Percentiles rank a stretch among this genome's conserved stretches.
Conservation (phyloP, 2,329 filamentous ascomycete species). For the Bimuria novae-zelandiae region DNA sequence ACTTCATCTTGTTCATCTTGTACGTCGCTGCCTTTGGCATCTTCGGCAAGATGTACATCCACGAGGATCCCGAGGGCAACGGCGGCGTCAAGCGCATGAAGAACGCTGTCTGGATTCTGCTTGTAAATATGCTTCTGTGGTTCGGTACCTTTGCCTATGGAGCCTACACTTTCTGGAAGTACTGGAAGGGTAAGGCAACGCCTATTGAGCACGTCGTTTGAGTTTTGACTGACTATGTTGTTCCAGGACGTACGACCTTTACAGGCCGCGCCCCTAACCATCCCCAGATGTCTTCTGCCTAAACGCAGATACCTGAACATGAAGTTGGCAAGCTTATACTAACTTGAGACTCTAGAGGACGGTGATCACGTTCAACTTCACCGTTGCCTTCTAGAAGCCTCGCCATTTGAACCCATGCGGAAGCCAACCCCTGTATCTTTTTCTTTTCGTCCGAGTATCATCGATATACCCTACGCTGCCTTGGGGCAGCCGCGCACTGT, state of each 20-base stretch:
- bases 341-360: constrained; percentile 7
- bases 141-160: constrained; percentile 63
- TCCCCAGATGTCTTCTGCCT: constrained; percentile 4
- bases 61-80: constrained; percentile 67
- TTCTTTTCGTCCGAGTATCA: neutral
- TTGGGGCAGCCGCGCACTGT: neutral
- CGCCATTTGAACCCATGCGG: neutral
- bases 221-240: constrained; percentile 13
- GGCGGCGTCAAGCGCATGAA: constrained; percentile 75
- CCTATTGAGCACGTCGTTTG: constrained; percentile 13
- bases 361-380: neutral
- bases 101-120: constrained; percentile 81
- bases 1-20: constrained; percentile 71
- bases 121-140: constrained; percentile 78
- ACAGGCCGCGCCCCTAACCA: constrained; percentile 3
- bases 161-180: constrained; percentile 60
- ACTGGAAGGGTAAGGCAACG: constrained; percentile 34
- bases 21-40: constrained; percentile 84
- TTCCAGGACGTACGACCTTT: constrained; percentile 18
- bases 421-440: neutral
- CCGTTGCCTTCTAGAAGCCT: constrained; percentile 1
- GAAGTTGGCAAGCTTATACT: neutral
- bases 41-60: constrained; percentile 81
- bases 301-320: constrained; percentile 9
- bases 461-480: constrained; percentile 7